Evolutionary conservation across 495 filamentous ascomycete genomes (phyloP).

Genomic region (Trichoderma erinaceum): DNA sequence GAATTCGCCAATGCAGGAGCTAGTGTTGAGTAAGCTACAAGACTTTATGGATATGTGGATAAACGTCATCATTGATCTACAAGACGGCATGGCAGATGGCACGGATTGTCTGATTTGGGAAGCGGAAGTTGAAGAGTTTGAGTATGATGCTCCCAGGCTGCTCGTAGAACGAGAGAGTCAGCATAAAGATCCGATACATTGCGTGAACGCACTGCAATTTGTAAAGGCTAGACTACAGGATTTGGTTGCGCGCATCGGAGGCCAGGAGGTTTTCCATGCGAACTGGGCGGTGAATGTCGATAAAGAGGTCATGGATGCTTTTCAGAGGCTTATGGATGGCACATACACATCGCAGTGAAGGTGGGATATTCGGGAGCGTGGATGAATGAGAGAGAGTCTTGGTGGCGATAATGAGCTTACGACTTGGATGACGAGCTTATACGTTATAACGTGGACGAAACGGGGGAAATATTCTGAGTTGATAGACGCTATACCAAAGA

Average conservation of each 20-base stretch:
- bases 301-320: slow-evolving; percentile 64
- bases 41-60: slow-evolving; percentile 53
- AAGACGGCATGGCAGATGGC: slow-evolving; percentile 22
- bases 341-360: neutral
- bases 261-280: slow-evolving; percentile 63
- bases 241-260: slow-evolving; percentile 62
- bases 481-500: neutral
- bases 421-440: neutral
- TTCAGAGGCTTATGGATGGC: slow-evolving; percentile 32
- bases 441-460: neutral
- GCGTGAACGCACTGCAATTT: slow-evolving; percentile 62
- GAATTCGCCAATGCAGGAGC: slow-evolving; percentile 44
- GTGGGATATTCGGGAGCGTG: neutral
- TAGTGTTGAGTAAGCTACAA: slow-evolving; percentile 41
- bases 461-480: neutral
- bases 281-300: slow-evolving; percentile 88
- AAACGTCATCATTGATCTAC: slow-evolving; percentile 38
- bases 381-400: neutral
- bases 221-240: slow-evolving; percentile 59
- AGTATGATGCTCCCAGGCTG: slow-evolving; percentile 63
- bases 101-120: slow-evolving; percentile 57
- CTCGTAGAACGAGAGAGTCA: slow-evolving; percentile 45
- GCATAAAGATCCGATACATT: slow-evolving; percentile 62
- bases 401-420: neutral
- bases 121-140: slow-evolving; percentile 55